phyloP scores from a whole-genome alignment of 305 asterid species.

The Coffea humblotiana region DNA sequence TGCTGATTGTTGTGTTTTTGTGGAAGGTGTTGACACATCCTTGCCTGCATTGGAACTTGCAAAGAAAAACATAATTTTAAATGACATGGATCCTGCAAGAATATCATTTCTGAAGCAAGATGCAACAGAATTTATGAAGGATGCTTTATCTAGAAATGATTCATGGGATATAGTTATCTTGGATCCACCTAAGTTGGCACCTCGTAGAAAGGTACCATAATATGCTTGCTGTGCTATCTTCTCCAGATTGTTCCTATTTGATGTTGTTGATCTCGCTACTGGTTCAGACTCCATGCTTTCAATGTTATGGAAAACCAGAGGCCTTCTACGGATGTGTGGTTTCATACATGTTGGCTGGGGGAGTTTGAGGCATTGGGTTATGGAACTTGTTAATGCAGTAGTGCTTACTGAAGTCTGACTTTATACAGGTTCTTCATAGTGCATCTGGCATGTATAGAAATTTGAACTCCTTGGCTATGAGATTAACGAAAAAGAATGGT shows the following conservation, averaged over 20 bases:
- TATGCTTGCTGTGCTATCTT: constrained; percentile 11
- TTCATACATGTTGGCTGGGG: neutral
- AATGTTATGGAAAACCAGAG: neutral
- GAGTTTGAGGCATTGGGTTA: neutral
- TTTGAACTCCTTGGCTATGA: constrained; percentile 88
- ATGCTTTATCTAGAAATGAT: constrained; percentile 63
- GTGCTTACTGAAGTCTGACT: constrained; percentile 5
- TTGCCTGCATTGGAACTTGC: constrained; percentile 85
- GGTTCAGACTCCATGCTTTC: neutral
- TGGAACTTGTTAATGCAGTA: neutral
- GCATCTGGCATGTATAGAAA: constrained; percentile 97
- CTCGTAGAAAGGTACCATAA: constrained; percentile 63
- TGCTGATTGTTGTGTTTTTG: constrained; percentile 27
- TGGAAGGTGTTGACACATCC: constrained; percentile 87
- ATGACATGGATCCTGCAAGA: constrained; percentile 52
- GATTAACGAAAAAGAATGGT: constrained; percentile 77
- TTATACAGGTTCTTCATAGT: constrained; percentile 70
- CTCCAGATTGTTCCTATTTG: constrained; percentile 13
- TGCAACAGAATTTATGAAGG: constrained; percentile 81
- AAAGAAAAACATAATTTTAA: constrained; percentile 60
- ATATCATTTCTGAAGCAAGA: constrained; percentile 74
- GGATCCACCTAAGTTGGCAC: constrained; percentile 98
- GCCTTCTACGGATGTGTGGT: neutral
- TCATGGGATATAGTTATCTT: constrained; percentile 89
- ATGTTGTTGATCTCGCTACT: neutral